These are phyloP conservation scores for Kwoniella bestiolae DNA, from an alignment of 768 basidiomycete species.

Conservation along the genomic window DNA sequence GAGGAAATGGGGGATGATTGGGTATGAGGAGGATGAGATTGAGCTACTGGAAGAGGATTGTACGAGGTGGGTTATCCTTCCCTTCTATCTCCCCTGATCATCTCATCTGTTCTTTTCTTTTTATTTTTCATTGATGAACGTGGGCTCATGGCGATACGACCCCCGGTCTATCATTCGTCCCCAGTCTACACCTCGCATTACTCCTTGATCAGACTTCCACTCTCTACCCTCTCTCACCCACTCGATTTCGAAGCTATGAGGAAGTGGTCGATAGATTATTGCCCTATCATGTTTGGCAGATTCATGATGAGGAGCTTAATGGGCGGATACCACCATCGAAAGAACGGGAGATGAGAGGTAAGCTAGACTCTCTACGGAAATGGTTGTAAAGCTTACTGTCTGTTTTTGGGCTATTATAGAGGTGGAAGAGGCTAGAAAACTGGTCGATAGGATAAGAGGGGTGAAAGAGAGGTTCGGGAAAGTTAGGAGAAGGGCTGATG, in stretches of 20 bases:
- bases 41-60: conserved; percentile 4
- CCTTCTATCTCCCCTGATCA: background rate
- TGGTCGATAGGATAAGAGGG: conserved; percentile 14
- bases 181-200: conserved; percentile 25
- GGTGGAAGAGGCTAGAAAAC: conserved; percentile 12
- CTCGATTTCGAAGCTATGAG: conserved; percentile 25
- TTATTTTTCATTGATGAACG: background rate
- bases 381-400: too few species aligned
- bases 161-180: background rate
- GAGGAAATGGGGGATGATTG: conserved; percentile 21
- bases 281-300: conserved; percentile 49
- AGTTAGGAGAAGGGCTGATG: conserved; percentile 15
- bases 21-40: conserved; percentile 14
- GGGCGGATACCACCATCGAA: conserved; percentile 3
- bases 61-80: conserved; percentile 23
- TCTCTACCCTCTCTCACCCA: conserved; percentile 23
- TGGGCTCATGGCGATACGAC: background rate
- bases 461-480: conserved; percentile 23
- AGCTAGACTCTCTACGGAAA: background rate
- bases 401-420: conserved; percentile 15
- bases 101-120: background rate
- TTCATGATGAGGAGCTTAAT: conserved; percentile 44
- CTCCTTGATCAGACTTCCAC: conserved; percentile 29
- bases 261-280: conserved; percentile 43
- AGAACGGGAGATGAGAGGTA: conserved; percentile 2